Base-by-base conservation (phyloP, 2,329 filamentous ascomycete species). In the Leptographium galeiforme region DNA sequence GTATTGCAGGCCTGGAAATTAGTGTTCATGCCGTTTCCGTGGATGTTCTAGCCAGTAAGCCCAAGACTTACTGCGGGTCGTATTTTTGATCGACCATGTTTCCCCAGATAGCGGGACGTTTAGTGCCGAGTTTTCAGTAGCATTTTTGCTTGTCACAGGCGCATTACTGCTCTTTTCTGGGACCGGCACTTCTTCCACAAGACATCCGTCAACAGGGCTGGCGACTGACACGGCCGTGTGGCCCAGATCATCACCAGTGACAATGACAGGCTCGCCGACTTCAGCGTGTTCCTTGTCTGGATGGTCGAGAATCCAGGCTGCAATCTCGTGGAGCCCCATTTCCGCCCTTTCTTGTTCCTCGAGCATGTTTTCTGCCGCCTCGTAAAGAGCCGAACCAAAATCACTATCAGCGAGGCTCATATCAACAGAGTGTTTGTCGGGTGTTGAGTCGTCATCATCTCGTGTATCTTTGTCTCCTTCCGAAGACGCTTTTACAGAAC, bases 1-100 rank as follows among this genome's bases (percentile, higher is more conserved):
- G 51, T 59, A 59, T 2, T 38, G 36, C 41, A 59, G 25, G 6
- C 25, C 57, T 60, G 25, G 7, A 34, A n/a, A 7, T 30, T 4
- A 2, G 39, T 53, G 12, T 19, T 48, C 43, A 12, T 13, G 14
- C 25, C 14, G 25, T 25, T 4, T n/a, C 43, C 8, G 3, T 8
- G 12, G 13, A 6, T 6, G 13, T 14, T 32, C 43, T 1, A 10
- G 8, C 12, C 30, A 14, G 12, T 6, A 12, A 18, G 14, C 30
- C 6, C 3, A 16, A n/a, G n/a, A 50, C 44, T 39, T 45, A 54
- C 53, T 43, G 43, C 53, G 36, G 2, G 46, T 47, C 16, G 50
- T 36, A 39, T 53, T 51, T 10, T 52, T 49, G 3, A 53, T n/a
- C 13, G 6, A 18, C 51, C 48, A 53, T 6, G 48, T 48, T n/a